Evolutionary conservation across 2,329 filamentous ascomycete species (phyloP).

Genomic region (Arthroderma uncinatum): DNA sequence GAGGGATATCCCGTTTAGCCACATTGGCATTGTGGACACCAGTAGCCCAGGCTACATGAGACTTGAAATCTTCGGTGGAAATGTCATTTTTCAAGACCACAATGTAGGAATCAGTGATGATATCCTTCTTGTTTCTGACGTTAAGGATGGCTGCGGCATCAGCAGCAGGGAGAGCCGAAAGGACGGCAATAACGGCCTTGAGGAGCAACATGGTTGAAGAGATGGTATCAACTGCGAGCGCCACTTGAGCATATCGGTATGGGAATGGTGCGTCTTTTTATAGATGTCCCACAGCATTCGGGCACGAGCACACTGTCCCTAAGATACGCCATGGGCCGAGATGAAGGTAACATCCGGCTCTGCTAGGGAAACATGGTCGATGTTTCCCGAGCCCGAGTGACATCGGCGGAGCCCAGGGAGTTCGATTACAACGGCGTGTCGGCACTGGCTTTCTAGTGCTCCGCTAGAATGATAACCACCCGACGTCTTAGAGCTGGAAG

Average conservation of each 20-base stretch:
- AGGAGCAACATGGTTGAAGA: background rate
- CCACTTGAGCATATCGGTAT: background rate
- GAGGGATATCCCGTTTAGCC: background rate
- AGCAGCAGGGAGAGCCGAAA: background rate
- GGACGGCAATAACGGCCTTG: background rate
- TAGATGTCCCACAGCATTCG: background rate
- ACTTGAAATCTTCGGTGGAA: constrained; percentile 2
- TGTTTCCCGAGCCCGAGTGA: background rate
- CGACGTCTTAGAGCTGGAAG: background rate
- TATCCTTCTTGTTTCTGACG: background rate
- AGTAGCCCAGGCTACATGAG: constrained; percentile 4
- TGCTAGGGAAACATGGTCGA: background rate
- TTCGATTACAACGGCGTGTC: background rate
- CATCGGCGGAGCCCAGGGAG: background rate
- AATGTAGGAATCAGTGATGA: constrained; percentile 10
- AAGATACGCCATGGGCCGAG: background rate
- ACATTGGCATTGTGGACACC: background rate
- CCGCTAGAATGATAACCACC: background rate
- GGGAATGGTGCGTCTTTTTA: background rate
- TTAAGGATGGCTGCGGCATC: constrained; percentile 6
- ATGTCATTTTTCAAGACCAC: constrained; percentile 9
- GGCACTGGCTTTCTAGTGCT: background rate
- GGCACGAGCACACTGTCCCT: background rate
- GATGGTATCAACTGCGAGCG: background rate
- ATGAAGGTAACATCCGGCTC: background rate